Base-by-base conservation (phyloP, 257 asterid genomes). In the Plantago major region DNA sequence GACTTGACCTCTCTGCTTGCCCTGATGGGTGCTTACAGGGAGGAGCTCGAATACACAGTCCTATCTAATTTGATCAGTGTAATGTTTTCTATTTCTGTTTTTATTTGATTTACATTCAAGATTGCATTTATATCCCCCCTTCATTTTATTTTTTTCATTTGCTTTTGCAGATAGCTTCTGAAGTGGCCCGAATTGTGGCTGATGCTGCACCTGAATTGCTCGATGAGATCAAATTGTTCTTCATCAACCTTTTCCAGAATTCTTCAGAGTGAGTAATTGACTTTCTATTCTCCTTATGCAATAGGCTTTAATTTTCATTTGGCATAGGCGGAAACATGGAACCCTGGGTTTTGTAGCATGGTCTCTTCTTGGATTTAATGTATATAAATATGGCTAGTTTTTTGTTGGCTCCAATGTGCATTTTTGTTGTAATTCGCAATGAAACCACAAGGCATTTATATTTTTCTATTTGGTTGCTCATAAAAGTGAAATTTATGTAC, bases 21-120 rank as follows among this genome's bases (percentile, higher is more conserved):
- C 50, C 73, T 90, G 89, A 85, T 90, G 94, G 62, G 86, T 65
- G 89, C 98, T 73, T 73, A 88, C 69, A 71, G 82, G 71, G 91
- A 90, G 72, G 98, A 90, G 78, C 78, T 46, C 48, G 87, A 88
- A 60, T 88, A 90, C 82, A 79, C 83, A 38, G 90, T 88, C 71
- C 77, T 88, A 62, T 82, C 95, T 49, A 83, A 84, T 80, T 70
- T 90, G 84, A 80, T 90, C 63, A 71, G 77, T 66, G 95, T 83
- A 85, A 82, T 72, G 79, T 70, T 73, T 70, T 70, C 61, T 42
- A 52, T 63, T 46, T 63, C 6, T 28, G 43, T 65, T n/a, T n/a
- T 67, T 51, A 45, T 44, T 19, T 69, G 3, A 15, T 17, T 68
- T 57, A 42, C 26, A 33, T 55, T 42, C 62, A 45, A 19, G 44